Conservation (phyloP, 768 basidiomycete genomes). For the Rhodosporidiobolus sp. region DNA sequence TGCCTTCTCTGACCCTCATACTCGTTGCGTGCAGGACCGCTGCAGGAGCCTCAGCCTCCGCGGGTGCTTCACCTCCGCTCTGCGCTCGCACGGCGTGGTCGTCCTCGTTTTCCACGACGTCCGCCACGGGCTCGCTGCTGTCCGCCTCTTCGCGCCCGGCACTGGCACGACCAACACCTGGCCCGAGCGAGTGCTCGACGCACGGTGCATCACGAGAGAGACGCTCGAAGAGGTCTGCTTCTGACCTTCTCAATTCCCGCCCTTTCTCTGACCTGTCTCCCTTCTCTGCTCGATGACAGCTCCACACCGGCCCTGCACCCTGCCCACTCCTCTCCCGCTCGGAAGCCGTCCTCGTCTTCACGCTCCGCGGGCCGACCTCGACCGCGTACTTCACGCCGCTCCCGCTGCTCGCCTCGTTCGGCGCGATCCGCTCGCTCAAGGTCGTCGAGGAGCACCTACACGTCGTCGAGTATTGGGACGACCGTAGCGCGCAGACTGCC, state of each 20-base stretch:
- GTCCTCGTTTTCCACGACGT: slow-evolving; percentile 37
- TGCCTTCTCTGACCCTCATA: too few relatives aligned
- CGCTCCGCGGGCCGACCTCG: slow-evolving; percentile 5
- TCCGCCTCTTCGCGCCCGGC: not conserved
- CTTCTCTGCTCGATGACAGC: not conserved
- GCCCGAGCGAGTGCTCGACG: not conserved
- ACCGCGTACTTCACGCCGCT: not conserved
- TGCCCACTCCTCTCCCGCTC: slow-evolving; percentile 29
- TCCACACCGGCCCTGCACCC: not conserved
- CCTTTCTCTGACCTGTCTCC: not conserved
- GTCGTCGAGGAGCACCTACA: slow-evolving; percentile 51
- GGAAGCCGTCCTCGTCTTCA: slow-evolving; percentile 30
- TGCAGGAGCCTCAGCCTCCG: slow-evolving; percentile 1
- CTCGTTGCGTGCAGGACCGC: not conserved
- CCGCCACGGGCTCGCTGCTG: slow-evolving; percentile 8
- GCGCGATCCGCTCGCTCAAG: slow-evolving; percentile 47
- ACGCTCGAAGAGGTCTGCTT: slow-evolving; percentile 14
- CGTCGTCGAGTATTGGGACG: slow-evolving; percentile 66
- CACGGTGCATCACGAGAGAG: slow-evolving; percentile 20
- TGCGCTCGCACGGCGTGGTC: slow-evolving; percentile 13
- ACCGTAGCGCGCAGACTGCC: slow-evolving; percentile 59
- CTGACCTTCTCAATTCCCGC: not conserved
- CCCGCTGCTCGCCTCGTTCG: slow-evolving; percentile 46
- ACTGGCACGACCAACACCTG: not conserved
- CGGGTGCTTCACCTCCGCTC: slow-evolving; percentile 11